Evolutionary conservation across 2,329 filamentous ascomycete species (phyloP).

Genomic region (Periconia sp.): DNA sequence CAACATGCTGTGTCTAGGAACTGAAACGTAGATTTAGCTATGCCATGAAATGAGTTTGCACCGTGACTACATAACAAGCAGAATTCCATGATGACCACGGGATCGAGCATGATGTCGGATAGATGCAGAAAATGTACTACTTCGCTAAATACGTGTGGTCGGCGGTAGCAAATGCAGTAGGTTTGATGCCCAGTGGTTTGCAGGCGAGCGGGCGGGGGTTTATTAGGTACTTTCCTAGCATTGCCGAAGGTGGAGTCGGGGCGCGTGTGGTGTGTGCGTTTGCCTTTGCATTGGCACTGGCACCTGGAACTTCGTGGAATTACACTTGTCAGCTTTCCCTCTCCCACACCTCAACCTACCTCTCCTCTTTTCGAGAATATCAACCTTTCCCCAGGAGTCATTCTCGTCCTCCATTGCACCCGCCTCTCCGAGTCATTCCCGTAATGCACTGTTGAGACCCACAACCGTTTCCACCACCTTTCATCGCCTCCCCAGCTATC

Average conservation of each 20-base stretch:
- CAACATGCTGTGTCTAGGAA: too few species aligned
- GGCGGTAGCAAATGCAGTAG: too few species aligned
- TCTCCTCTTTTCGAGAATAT: background rate
- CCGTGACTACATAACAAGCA: too few species aligned
- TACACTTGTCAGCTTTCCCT: conserved; percentile 1
- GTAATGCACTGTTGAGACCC: conserved; percentile 9
- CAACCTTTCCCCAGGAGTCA: background rate
- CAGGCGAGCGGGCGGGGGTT: too few species aligned
- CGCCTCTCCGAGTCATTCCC: background rate
- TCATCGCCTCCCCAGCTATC: background rate
- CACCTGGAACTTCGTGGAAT: conserved; percentile 5
- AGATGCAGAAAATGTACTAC: too few species aligned
- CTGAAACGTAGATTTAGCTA: too few species aligned
- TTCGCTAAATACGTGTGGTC: too few species aligned
- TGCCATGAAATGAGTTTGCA: too few species aligned
- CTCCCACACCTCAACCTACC: background rate
- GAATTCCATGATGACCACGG: too few species aligned
- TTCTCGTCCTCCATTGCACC: conserved; percentile 5
- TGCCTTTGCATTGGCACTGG: conserved; percentile 1
- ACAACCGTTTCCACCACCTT: background rate
- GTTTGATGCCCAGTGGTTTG: too few species aligned
- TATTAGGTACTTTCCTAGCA: background rate
- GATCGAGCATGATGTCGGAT: too few species aligned
- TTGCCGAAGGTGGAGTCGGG: background rate
- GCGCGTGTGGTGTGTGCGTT: too few species aligned